phyloP scores from a whole-genome alignment of 1,284 basidiomycete genomes.

The Papiliotrema flavescens region DNA sequence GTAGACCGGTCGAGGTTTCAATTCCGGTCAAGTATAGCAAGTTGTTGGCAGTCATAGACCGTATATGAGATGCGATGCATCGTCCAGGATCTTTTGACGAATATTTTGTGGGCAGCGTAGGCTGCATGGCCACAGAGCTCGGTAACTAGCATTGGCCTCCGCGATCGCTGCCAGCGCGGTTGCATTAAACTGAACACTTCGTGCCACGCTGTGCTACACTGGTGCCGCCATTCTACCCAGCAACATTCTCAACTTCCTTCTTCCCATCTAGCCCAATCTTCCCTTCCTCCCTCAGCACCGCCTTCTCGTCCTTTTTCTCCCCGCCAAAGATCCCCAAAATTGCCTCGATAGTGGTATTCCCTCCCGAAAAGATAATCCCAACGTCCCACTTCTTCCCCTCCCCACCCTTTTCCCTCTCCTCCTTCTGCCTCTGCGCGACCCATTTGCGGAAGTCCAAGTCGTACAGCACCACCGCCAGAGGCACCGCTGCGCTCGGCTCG shows the following conservation, averaged over 20 bases:
- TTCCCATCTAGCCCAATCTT: slow-evolving; percentile 15
- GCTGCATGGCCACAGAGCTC: too few species aligned
- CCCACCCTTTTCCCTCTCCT: slow-evolving; percentile 11
- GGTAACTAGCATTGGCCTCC: too few species aligned
- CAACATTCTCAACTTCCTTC: slow-evolving; percentile 17
- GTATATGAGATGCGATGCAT: too few species aligned
- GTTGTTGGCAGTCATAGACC: too few species aligned
- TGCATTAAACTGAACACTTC: too few species aligned
- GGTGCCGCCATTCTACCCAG: slow-evolving; percentile 7
- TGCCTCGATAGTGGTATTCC: slow-evolving; percentile 24
- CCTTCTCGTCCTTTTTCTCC: neutral
- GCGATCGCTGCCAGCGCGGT: too few species aligned
- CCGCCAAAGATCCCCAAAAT: slow-evolving; percentile 18
- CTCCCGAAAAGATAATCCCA: slow-evolving; percentile 19
- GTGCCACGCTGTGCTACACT: too few species aligned
- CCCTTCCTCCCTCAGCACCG: slow-evolving; percentile 13
- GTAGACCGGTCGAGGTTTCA: too few species aligned
- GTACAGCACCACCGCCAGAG: slow-evolving; percentile 21
- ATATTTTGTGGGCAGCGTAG: too few species aligned
- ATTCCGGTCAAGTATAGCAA: too few species aligned
- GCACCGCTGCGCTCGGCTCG: slow-evolving; percentile 20
- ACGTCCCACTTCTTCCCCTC: slow-evolving; percentile 16
- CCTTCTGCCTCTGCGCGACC: slow-evolving; percentile 12
- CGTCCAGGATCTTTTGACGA: too few species aligned
- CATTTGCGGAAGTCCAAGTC: slow-evolving; percentile 18